Base-by-base conservation (phyloP, 768 basidiomycete genomes). In the Lactifluus volemus region DNA sequence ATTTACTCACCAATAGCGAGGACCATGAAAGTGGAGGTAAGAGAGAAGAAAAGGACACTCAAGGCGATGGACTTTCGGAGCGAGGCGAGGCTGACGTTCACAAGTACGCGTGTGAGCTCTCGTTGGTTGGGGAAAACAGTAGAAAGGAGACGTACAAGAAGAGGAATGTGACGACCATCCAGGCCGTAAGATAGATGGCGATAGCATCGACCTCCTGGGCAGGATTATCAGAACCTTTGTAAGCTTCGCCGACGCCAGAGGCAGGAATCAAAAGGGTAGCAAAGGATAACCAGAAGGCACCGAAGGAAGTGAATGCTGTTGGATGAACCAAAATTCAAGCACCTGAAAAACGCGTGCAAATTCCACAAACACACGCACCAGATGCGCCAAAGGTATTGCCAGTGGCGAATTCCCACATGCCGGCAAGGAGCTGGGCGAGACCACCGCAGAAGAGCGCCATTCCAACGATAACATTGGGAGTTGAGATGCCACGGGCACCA, bases 371-470 rank as follows among this genome's bases (percentile, higher is more conserved):
- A 1, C 25, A 75, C 85, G 72, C 44, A 87, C 88, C 86, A 29
- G 87, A 84, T 11, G 80, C 88, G 66, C 84, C 86, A 63, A 90
- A 89, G 0, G 74, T 75, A 64, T 91, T 89, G 1, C 84, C 84
- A 36, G 79, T 59, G 3, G 72, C 74, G 34, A 74, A 74, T 61
- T 73, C 73, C 90, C 90, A 92, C 86, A 93, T 91, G 44, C 93
- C 93, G 34, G 92, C 92, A 39, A 94, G 74, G 51, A 95, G 77
- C 70, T 95, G 93, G 12, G 79, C 85, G 39, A 94, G 83, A 61
- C 93, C 93, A 64, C 92, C 93, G 63, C 82, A 82, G 73, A 84
- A 88, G 65, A 90, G 69, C 29, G 91, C 90, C 91, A 95, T 92
- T 53, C 91, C 93, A 50, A 92, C 79, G 53, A 92, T 83, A 36